phyloP scores from a whole-genome alignment of 1,284 basidiomycete species.

The Ganoderma lingzhi region DNA sequence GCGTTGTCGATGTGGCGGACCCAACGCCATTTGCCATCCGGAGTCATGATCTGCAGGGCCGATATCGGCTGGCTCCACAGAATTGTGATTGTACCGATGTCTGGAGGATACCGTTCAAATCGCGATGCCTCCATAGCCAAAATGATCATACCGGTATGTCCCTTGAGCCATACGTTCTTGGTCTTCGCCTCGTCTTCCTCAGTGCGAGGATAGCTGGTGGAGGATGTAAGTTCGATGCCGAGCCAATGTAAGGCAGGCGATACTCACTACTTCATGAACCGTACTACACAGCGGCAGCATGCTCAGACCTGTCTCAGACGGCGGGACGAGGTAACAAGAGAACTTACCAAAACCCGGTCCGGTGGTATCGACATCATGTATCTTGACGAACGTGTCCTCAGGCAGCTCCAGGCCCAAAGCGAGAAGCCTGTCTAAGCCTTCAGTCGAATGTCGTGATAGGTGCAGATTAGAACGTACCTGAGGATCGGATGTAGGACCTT shows the following conservation, averaged over 20 bases:
- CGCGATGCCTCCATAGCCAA: background rate
- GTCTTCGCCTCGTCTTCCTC: constrained; percentile 59
- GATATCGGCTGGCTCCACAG: constrained; percentile 67
- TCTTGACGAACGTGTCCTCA: constrained; percentile 44
- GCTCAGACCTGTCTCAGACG: background rate
- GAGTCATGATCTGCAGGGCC: constrained; percentile 61
- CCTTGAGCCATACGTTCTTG: constrained; percentile 68
- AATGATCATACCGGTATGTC: constrained; percentile 51
- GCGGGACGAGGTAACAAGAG: background rate
- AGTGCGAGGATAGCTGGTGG: constrained; percentile 41
- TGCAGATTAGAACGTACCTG: constrained; percentile 26
- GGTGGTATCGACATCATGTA: constrained; percentile 36
- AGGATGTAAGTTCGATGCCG: background rate
- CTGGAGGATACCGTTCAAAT: constrained; percentile 39
- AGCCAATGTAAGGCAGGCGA: background rate
- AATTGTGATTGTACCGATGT: constrained; percentile 62
- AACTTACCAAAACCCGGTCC: constrained; percentile 36
- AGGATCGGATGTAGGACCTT: constrained; percentile 39
- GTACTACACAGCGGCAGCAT: constrained; percentile 24
- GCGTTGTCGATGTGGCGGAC: constrained; percentile 67
- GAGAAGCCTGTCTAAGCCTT: constrained; percentile 48
- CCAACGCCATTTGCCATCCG: constrained; percentile 64
- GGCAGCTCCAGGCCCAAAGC: constrained; percentile 45
- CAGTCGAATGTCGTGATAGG: background rate
- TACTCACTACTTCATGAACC: constrained; percentile 48